phyloP scores from a whole-genome alignment of 2,329 filamentous ascomycete species.

The Botryotinia globosa region DNA sequence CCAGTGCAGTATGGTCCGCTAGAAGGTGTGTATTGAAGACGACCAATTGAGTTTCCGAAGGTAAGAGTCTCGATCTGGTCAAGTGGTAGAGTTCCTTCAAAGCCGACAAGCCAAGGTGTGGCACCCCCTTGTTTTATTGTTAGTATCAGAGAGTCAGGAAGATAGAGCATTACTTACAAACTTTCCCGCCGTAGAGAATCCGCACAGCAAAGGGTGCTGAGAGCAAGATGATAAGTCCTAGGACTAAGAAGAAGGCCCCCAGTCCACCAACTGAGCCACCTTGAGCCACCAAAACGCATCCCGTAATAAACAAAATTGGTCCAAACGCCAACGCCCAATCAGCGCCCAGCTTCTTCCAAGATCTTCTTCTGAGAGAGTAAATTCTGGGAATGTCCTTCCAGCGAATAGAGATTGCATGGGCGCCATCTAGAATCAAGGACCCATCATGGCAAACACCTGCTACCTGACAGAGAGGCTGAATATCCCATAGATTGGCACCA shows the following conservation, averaged over 20 bases:
- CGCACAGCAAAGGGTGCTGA: conserved; percentile 20
- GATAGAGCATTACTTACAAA: conserved; percentile 12
- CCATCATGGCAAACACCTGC: conserved; percentile 38
- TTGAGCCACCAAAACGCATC: background rate
- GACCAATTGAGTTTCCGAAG: conserved; percentile 27
- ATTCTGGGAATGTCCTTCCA: conserved; percentile 37
- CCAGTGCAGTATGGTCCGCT: conserved; percentile 19
- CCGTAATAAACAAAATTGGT: conserved; percentile 3
- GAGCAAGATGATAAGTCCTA: conserved; percentile 21
- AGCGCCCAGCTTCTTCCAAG: conserved; percentile 19
- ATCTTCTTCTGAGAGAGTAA: background rate
- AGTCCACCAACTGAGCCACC: background rate
- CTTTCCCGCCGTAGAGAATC: conserved; percentile 26
- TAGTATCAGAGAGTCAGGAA: background rate
- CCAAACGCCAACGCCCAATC: conserved; percentile 5
- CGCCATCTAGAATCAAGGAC: conserved; percentile 37
- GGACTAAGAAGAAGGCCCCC: conserved; percentile 20
- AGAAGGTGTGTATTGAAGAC: conserved; percentile 25
- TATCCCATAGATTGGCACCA: conserved; percentile 38
- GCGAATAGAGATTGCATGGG: conserved; percentile 37
- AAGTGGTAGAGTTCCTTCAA: conserved; percentile 26
- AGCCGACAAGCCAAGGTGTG: conserved; percentile 23
- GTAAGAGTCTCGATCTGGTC: conserved; percentile 20
- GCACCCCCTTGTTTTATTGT: conserved; percentile 6
- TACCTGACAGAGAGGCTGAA: conserved; percentile 38